Conservation (phyloP, 176 grass and related monocot genomes). For the Ensete ventricosum region DNA sequence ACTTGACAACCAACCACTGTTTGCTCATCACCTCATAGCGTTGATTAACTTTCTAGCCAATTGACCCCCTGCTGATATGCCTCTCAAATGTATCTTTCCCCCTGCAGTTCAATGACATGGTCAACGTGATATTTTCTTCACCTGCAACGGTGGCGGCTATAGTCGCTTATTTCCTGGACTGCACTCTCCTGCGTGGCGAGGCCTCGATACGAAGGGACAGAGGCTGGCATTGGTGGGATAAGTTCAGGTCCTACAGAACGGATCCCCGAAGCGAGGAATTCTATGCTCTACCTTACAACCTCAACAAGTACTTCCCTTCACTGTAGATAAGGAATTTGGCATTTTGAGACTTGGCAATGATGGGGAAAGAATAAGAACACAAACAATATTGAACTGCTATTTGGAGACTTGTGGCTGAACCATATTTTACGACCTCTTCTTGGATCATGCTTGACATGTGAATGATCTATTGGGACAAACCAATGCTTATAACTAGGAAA, state of each 20-base stretch:
- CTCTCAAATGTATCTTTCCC: background rate
- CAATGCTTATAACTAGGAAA: background rate
- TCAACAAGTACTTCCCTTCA: slow-evolving; percentile 90
- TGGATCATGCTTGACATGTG: background rate
- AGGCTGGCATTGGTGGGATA: slow-evolving; percentile 69
- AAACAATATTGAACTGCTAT: background rate
- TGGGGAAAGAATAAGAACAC: background rate
- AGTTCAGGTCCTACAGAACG: slow-evolving; percentile 53
- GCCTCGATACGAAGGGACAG: slow-evolving; percentile 49
- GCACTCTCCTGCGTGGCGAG: slow-evolving; percentile 54
- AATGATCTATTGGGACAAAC: background rate
- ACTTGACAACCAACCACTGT: too few relatives aligned
- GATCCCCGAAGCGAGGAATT: slow-evolving; percentile 79
- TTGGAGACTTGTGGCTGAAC: too few relatives aligned
- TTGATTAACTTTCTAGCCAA: background rate
- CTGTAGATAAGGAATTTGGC: slow-evolving; percentile 22
- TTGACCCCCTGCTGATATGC: slow-evolving; percentile 13
- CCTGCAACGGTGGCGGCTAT: slow-evolving; percentile 79
- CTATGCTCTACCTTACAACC: slow-evolving; percentile 64
- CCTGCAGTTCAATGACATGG: slow-evolving; percentile 81
- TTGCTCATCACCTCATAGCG: background rate
- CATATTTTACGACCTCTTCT: background rate
- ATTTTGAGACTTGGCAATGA: background rate
- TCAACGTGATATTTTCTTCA: slow-evolving; percentile 87
- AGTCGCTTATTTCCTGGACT: slow-evolving; percentile 67